These are phyloP conservation scores for Ceriops zippeliana DNA, from an alignment of 345 rosid genomes.

Conservation along the genomic window DNA sequence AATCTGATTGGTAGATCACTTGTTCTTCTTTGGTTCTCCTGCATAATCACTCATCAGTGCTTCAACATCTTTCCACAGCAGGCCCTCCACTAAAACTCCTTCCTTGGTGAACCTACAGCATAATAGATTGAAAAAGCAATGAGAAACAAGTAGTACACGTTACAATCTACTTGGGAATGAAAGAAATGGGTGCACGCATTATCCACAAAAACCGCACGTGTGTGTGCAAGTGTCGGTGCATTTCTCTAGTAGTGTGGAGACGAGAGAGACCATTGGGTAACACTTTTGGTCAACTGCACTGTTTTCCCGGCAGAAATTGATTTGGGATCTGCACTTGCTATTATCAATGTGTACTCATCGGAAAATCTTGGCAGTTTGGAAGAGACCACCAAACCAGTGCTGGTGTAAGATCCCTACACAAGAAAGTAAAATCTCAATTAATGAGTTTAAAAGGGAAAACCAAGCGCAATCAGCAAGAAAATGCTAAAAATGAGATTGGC, in stretches of 20 bases:
- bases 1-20: constrained; percentile 37
- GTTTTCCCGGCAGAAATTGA: constrained; percentile 86
- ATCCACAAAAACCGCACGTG: neutral
- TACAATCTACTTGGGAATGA: no score
- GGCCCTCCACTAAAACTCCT: constrained; percentile 85
- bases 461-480: neutral
- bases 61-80: constrained; percentile 89
- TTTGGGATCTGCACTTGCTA: constrained; percentile 84
- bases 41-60: constrained; percentile 59
- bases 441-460: neutral
- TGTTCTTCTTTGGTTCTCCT: constrained; percentile 75
- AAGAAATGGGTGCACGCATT: neutral
- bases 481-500: neutral
- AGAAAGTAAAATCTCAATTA: neutral
- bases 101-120: constrained; percentile 81
- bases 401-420: constrained; percentile 78
- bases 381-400: constrained; percentile 87
- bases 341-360: constrained; percentile 71
- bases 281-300: constrained; percentile 79
- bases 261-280: constrained; percentile 72
- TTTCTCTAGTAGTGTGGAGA: neutral
- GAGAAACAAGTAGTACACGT: no score
- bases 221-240: neutral
- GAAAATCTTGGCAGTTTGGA: constrained; percentile 95
- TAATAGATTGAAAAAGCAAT: constrained; percentile 1